Evolutionary conservation across 768 basidiomycete genomes (phyloP), one percentile per base, ranked within the genome.

Genomic region (Candolleomyces eurysporus): DNA sequence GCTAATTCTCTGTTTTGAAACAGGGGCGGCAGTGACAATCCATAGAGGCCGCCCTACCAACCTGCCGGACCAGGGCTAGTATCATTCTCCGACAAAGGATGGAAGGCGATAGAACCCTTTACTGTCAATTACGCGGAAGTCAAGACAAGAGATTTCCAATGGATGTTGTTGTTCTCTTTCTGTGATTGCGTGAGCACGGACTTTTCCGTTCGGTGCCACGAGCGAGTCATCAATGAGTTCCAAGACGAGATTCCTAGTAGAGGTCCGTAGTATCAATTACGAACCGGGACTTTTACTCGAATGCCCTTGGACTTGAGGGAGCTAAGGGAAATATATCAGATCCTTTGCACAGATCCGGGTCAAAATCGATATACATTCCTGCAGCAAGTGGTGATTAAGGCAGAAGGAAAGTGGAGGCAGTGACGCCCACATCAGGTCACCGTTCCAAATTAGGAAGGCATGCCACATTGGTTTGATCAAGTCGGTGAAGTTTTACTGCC

Each of bases 21-120:
- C 54, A 56, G 53, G 57, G 57, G 57, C 36, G 36, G 36, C 36
- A 36, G 8, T 36, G 36, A 36, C 48, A 48, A n/a, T 22, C 48
- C 16, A 13, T 53, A 4, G 30, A 30, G 17, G 30, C 21, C 17
- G 45, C 10, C 21, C 31, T 30, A 61, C 49, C 49, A 16, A 43
- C 21, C 36, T 16, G 32, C 57, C 56, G 43, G 53, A 61, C 39
- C 52, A 54, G 53, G 53, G 60, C 60, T 60, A 39, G 13, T 21
- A 62, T 62, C 48, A 58, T 43, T 53, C 50, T 32, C 61, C 57
- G 57, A 45, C 14, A 32, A 21, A 36, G 49, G n/a, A 11, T 50
- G 36, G 31, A 31, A 31, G 39, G 13, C 17, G 17, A 16, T 36
- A 40, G 22, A 39, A 32, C 53, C 53, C 53, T 39, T 36, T 40